Base-by-base conservation (phyloP, 495 filamentous ascomycete genomes). In the Aspergillus indologenus region DNA sequence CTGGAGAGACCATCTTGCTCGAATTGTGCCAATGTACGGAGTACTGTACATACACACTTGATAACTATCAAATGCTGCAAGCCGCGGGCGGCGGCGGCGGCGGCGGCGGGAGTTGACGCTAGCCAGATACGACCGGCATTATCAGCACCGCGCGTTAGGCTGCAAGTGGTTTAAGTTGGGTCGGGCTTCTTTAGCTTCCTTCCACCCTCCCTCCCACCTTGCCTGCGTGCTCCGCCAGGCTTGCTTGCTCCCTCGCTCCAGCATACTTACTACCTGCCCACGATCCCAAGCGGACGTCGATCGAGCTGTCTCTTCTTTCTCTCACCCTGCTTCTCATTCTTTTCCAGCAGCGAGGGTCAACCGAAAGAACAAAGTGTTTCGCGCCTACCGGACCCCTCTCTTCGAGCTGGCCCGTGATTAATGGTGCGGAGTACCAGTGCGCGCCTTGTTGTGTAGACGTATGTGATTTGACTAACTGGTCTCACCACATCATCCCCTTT, bases 131-230 rank as follows among this genome's bases (percentile, higher is more conserved):
- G 55, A 63, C 19, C 54, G 26, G 34, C 21, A 19, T 52, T 23
- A 53, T 61, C 58, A 57, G 52, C 45, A 50, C 65, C 54, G 45
- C 55, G 57, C 54, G 56, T 69, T 63, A 66, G 67, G 67, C 67
- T 60, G 67, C 65, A 66, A 65, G 61, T 58, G 55, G 54, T 60
- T 59, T 23, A 50, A 50, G 47, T 51, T 51, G 17, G 48, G 48
- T 51, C 40, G 46, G 29, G n/a, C 53, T 54, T 57, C 56, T 44
- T 23, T 58, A 45, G 53, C 57, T 54, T 60, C 54, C 43, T 40
- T 34, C 51, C 48, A 45, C 15, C 52, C 31, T 29, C 53, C 46
- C 54, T 29, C 55, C 50, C 43, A 21, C 46, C 46, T 50, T 48
- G 9, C 9, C 26, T 40, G 34, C 34, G 12, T 40, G 34, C 34